These are phyloP conservation scores for Lipomyces oligophaga DNA, from an alignment of 805 yeast genomes.

Conservation along the genomic window DNA sequence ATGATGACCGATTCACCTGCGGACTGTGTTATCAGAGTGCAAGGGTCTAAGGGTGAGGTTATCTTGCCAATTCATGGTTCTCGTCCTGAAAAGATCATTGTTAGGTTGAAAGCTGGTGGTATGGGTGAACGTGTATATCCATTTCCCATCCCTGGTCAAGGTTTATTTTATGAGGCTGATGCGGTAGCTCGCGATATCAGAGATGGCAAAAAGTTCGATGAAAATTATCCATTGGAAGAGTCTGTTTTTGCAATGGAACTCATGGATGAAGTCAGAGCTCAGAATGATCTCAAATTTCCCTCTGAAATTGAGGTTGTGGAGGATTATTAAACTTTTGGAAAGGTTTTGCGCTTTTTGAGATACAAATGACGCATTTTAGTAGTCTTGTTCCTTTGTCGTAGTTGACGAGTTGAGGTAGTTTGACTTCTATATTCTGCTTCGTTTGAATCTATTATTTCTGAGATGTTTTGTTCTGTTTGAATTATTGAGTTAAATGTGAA, in stretches of 20 bases:
- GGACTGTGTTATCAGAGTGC: slow-evolving; percentile 18
- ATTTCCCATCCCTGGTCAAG: slow-evolving; percentile 36
- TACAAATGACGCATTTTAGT: too few relatives aligned
- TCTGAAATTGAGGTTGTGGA: slow-evolving; percentile 8
- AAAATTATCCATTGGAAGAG: slow-evolving; percentile 45
- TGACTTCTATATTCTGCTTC: too few relatives aligned
- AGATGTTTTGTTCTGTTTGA: too few relatives aligned
- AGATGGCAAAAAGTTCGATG: slow-evolving; percentile 41
- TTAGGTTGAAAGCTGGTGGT: slow-evolving; percentile 1
- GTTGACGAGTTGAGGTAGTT: too few relatives aligned
- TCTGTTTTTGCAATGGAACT: slow-evolving; percentile 46
- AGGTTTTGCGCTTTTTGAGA: too few relatives aligned
- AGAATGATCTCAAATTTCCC: slow-evolving; percentile 46
- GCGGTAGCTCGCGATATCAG: slow-evolving; percentile 48
- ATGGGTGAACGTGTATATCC: slow-evolving; percentile 1
- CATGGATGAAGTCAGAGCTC: slow-evolving; percentile 48
- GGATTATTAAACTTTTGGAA: not conserved
- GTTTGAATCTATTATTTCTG: too few relatives aligned
- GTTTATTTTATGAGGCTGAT: slow-evolving; percentile 56
- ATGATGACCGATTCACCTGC: slow-evolving; percentile 10
- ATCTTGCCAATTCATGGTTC: slow-evolving; percentile 14
- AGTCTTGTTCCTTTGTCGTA: too few relatives aligned
- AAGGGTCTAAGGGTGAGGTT: slow-evolving; percentile 18
- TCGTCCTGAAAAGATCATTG: slow-evolving; percentile 15
- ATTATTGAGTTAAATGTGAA: too few relatives aligned